Base-by-base conservation (phyloP, 148 eudicot species). In the Bassia scoparia region DNA sequence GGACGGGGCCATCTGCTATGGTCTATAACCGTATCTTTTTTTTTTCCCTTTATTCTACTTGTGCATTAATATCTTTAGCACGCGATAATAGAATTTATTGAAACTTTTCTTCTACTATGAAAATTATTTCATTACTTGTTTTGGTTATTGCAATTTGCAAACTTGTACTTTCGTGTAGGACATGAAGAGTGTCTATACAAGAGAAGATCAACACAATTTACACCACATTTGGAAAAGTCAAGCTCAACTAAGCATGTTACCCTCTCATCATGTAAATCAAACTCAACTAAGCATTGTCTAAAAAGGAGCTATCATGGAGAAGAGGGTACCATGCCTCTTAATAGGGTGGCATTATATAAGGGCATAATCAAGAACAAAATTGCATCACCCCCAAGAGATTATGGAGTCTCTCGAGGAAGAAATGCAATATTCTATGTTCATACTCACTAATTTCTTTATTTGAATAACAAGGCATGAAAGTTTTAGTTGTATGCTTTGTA, bases 301-400 rank as follows among this genome's bases (percentile, higher is more conserved):
- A 55, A 38, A 63, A 76, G 27, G 73, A 77, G 58, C 15, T 52
- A 56, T 26, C 12, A 64, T 31, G 82, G 77, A 17, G 73, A 82
- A 58, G 82, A 81, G 38, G 76, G 68, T 15, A 23, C 75, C 3
- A 85, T 88, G 88, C 96, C 96, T 21, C 83, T 76, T 17, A 91
- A 89, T 49, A 76, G 93, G 78, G 79, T 84, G 84, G 86, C 55
- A 5, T 74, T 91, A 79, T 91, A 91, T 50, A 87, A 79, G 73
- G 93, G 91, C 69, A 84, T 84, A 10, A 74, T 84, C 52, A 17
- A 84, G 70, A 58, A 64, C 46, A 87, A 70, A 20, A 79, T 68
- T 74, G 66, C 27, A 18, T 69, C 54, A 64, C 77, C 71, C 13
- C 73, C 63, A 61, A 73, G 69, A 62, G 80, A 69, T 41, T 81